Evolutionary conservation across 2,329 filamentous ascomycete genomes (phyloP), one percentile per base, ranked within the genome.

Genomic region (Colletotrichum somersetense): DNA sequence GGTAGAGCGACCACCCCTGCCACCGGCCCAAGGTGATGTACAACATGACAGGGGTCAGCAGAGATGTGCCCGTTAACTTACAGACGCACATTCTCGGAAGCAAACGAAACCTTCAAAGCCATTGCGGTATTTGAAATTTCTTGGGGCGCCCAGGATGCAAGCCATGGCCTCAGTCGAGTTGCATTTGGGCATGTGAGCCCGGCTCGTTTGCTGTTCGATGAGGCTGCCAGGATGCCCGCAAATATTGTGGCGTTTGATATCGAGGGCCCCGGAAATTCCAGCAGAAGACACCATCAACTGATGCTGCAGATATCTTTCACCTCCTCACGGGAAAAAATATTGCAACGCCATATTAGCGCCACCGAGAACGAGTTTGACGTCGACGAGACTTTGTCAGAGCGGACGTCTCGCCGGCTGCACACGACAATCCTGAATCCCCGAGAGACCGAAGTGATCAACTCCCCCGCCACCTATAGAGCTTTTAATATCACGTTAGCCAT

Each of bases 1-100:
- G 67, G 71, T 57, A 73, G 57, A 66, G 67, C 67, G 62, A 53
- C 57, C 56, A 64, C 66, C 69, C 69, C 69, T 73, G 62, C 40
- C 44, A 44, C 40, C 61, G 56, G 52, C 57, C 48, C 59, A 66
- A 68, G 40, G 57, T 57, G 38, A 66, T 65, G 67, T 72, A 74
- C 72, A 53, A 72, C 72, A 74, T 68, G 67, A 62, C 61, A 71
- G 57, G 71, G 71, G 67, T 46, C 46, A 11, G 18, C 8, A 23
- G 48, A 56, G 66, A 33, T 70, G 40, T 61, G 56, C 52, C 26
- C 57, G 61, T 56, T 46, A 40, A 40, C 26, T 55, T 48, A 35
- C 40, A 48, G 61, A 42, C 53, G 46, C 59, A 53, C 53, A 63
- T 33, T 55, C 48, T 72, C 42, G 10, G 11, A 56, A 58, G 33